Base-by-base conservation (phyloP, 2,329 filamentous ascomycete genomes). In the Harringtonia aguacate region DNA sequence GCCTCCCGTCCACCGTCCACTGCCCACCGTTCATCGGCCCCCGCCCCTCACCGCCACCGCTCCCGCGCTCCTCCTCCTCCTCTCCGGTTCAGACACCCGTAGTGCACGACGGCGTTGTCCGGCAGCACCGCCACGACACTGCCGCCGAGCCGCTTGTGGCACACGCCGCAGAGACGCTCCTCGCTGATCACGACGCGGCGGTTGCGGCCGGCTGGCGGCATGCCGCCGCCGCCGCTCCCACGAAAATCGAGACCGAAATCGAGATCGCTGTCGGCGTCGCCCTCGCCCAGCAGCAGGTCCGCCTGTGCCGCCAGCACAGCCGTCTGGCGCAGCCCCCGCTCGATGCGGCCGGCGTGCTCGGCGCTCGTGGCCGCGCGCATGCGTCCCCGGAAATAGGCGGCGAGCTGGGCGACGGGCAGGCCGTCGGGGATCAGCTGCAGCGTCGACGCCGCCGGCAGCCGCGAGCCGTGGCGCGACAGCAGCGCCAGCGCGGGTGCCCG, bases 121-220 rank as follows among this genome's bases (percentile, higher is more conserved):
- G 89, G 86, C 63, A 92, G 74, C 13, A 95, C 89, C 34, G 89
- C 82, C 17, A 95, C 90, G 60, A 95, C 92, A 60, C 85, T 94
- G 2, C 87, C 84, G 2, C 89, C 90, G 51, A 98, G 75, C 52
- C 92, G 72, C 70, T 95, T 97, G 62, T 95, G 84, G 60, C 92
- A 98, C 15, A 94, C 86, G 13, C 84, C 81, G 60, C 92, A 98
- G 44, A 95, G 82, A 41, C 86, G 72, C 58, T 97, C 90, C 55
- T 98, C 90, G 10, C 76, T 79, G 41, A 98, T 80, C 18, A 87
- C 77, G 12, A 95, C 88, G 52, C 86, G 75, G 43, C 73, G 63
- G 53, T 73, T 77, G 42, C 70, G 66, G 12, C 73, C 74, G 38
- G 66, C 68, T 48, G 75, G 72, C 69, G 69, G 22, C 67, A 65